Base-by-base conservation (phyloP, 345 rosid species). In the Eucalyptus lansdowneana region DNA sequence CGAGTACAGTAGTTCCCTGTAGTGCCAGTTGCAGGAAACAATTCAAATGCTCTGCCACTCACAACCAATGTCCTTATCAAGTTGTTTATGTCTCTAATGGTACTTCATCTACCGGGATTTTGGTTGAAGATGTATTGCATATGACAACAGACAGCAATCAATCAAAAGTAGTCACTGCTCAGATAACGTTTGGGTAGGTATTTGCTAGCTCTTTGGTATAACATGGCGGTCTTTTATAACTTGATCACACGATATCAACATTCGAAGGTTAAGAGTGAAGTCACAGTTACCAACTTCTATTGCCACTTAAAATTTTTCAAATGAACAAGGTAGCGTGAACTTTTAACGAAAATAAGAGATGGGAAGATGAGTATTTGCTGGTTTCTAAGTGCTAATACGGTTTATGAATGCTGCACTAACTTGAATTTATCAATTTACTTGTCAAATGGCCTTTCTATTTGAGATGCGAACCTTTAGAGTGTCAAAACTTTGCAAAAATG, bases 101-200 rank as follows among this genome's bases (percentile, higher is more conserved):
- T 87, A 97, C 99, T 81, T 92, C 96, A 25, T 92, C 99, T 50
- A 92, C 92, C 44, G 99, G 99, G 90, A 88, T 89, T 88, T 90
- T 94, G 85, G 96, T 95, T 15, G 94, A 97, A 92, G 99, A 96
- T 91, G 92, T 90, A 42, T 93, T 97, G 92, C 98, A 94, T 91
- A 92, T 97, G 72, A 89, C 87, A 42, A 92, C 96, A 7, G 93
- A 94, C 86, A 90, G 92, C 29, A 58, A 91, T 89, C 91, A 86
- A 76, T 29, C 92, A 22, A 94, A 92, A 89, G 50, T 92, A 87
- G 90, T 93, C 65, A 91, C 93, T 24, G 94, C 97, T 80, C 93
- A 49, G 50, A 92, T 97, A 87, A 91, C 93, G n/a, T 91, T 97
- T 15, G 98, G 99, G 99, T 97, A 89, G 37, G 94, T 89, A 89